These are phyloP conservation scores for Fistulina hepatica DNA, from an alignment of 1,284 basidiomycete species.

Conservation along the genomic window DNA sequence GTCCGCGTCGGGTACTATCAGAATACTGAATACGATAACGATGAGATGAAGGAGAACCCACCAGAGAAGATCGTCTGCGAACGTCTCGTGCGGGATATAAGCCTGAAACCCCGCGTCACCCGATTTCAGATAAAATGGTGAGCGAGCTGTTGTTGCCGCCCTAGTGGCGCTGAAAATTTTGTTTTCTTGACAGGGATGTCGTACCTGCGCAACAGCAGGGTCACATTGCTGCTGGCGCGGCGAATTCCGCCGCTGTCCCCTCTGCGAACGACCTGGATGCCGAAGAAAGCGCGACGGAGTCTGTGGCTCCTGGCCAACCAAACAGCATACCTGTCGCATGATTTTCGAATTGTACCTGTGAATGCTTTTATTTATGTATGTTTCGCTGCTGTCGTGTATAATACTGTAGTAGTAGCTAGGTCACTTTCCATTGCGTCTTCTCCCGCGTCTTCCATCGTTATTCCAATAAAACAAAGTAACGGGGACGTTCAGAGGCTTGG, in stretches of 20 bases:
- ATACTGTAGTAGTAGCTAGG: background rate
- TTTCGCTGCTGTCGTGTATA: background rate
- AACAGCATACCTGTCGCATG: slow-evolving; percentile 12
- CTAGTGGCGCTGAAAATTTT: background rate
- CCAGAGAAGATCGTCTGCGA: slow-evolving; percentile 68
- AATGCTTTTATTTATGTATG: background rate
- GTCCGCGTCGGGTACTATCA: slow-evolving; percentile 99
- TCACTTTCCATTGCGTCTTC: background rate
- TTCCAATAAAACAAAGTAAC: background rate
- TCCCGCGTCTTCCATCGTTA: background rate
- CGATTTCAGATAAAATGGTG: slow-evolving; percentile 82
- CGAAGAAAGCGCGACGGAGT: slow-evolving; percentile 13
- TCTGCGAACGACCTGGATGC: slow-evolving; percentile 63
- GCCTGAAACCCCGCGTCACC: slow-evolving; percentile 89
- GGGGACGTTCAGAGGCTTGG: too few relatives aligned
- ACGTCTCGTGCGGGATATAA: slow-evolving; percentile 78
- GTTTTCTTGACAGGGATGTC: slow-evolving; percentile 58
- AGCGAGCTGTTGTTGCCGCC: slow-evolving; percentile 19
- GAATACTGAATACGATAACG: slow-evolving; percentile 95
- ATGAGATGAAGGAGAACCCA: slow-evolving; percentile 73
- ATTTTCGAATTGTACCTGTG: background rate
- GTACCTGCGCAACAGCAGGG: slow-evolving; percentile 39
- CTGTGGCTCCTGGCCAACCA: slow-evolving; percentile 3
- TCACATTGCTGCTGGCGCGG: slow-evolving; percentile 47
- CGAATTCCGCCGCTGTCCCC: slow-evolving; percentile 68